phyloP scores from a whole-genome alignment of 2,329 filamentous ascomycete species.

The Exophiala oligosperma region DNA sequence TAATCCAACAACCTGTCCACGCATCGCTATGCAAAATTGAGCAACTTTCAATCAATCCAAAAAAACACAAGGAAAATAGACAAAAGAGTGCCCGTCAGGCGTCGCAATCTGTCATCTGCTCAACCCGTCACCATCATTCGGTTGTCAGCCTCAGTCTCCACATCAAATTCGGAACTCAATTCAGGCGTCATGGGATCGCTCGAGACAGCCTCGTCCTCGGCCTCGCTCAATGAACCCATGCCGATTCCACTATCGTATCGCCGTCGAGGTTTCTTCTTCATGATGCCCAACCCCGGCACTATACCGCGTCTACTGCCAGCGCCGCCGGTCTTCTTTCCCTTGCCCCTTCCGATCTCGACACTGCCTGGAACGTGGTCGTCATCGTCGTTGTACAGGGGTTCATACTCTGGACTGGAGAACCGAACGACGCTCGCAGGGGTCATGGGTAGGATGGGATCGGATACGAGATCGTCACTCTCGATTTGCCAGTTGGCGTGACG shows the following conservation, averaged over 20 bases:
- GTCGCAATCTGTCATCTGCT: neutral
- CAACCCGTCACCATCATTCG: slow-evolving; percentile 1
- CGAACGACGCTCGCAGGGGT: slow-evolving; percentile 44
- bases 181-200: slow-evolving; percentile 27
- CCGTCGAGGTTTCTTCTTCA: slow-evolving; percentile 18
- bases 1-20: neutral
- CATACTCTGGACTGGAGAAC: slow-evolving; percentile 33
- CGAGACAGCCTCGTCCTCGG: slow-evolving; percentile 32
- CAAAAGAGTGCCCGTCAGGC: neutral
- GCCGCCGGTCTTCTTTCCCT: slow-evolving; percentile 17
- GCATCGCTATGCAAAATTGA: neutral
- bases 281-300: slow-evolving; percentile 9
- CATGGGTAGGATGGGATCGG: slow-evolving; percentile 40
- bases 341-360: slow-evolving; percentile 25
- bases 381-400: neutral
- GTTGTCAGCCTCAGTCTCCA: slow-evolving; percentile 12
- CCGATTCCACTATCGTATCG: slow-evolving; percentile 43
- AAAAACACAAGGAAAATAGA: neutral
- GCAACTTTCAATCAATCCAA: neutral
- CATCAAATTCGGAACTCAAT: slow-evolving; percentile 22
- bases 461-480: slow-evolving; percentile 35
- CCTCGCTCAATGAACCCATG: slow-evolving; percentile 33
- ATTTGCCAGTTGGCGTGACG: slow-evolving; percentile 43
- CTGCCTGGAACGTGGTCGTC: slow-evolving; percentile 23
- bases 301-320: slow-evolving; percentile 5